Percentiles rank a stretch among this genome's conserved stretches.
Conservation (phyloP, 305 asterid species). For the Nicotiana rustica region DNA sequence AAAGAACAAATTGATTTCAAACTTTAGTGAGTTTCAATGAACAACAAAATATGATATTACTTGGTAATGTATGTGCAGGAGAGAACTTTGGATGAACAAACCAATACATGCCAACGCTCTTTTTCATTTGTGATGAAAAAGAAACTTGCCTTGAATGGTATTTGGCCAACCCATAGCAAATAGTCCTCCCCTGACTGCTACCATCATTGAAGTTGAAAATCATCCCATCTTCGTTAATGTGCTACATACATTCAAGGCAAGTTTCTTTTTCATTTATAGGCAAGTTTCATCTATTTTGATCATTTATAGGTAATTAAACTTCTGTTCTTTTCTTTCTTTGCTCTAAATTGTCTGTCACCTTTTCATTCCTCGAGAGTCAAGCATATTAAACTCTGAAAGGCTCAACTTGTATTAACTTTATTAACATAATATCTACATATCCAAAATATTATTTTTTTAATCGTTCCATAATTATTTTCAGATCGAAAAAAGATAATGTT, state of each 20-base stretch:
- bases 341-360: no score
- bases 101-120: not conserved
- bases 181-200: not conserved
- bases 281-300: no score
- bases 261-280: no score
- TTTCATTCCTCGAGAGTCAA: not conserved
- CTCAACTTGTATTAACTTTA: not conserved
- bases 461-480: not conserved
- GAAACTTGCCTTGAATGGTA: not conserved
- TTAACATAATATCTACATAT: constrained; percentile 1
- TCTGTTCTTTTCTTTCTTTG: no score
- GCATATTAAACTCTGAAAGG: constrained; percentile 5
- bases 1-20: not conserved
- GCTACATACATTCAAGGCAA: not conserved
- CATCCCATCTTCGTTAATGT: not conserved
- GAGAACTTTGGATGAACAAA: not conserved
- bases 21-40: not conserved
- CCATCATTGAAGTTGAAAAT: not conserved
- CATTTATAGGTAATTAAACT: no score
- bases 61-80: not conserved
- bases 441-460: not conserved
- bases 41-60: not conserved
- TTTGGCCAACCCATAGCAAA: not conserved
- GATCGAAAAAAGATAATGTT: not conserved
- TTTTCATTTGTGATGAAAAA: not conserved